Conservation (phyloP, 331 rosid species). For the Acacia concinna region DNA sequence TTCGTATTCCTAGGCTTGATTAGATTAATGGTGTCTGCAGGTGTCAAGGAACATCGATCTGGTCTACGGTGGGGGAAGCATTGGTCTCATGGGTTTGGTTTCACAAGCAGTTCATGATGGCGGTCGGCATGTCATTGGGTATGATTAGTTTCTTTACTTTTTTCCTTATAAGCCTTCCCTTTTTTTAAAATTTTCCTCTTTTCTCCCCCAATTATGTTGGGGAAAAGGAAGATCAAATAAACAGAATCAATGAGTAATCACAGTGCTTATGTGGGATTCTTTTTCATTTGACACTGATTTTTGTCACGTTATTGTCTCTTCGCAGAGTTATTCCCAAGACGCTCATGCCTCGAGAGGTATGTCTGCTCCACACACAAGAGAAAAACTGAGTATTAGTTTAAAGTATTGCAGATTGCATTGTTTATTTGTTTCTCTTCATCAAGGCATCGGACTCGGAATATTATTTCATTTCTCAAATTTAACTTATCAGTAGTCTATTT, state of each 20-base stretch:
- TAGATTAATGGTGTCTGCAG: constrained; percentile 43
- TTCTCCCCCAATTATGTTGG: constrained; percentile 27
- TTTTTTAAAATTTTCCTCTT: constrained; percentile 24
- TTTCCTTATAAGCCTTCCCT: background rate
- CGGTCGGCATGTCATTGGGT: constrained; percentile 99
- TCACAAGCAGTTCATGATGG: constrained; percentile 99
- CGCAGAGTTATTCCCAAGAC: constrained; percentile 99
- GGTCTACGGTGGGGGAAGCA: constrained; percentile 99
- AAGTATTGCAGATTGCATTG: constrained; percentile 16
- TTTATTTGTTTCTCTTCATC: constrained; percentile 30
- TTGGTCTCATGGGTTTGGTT: constrained; percentile 97
- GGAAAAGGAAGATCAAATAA: constrained; percentile 31
- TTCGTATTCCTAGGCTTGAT: constrained; percentile 34
- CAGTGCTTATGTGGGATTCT: constrained; percentile 35
- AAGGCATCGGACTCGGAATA: too few species aligned
- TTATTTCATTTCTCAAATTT: too few species aligned
- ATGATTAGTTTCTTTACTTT: constrained; percentile 1
- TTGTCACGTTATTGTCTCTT: constrained; percentile 73
- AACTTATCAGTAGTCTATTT: too few species aligned
- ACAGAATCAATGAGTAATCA: constrained; percentile 43
- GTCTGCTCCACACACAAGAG: constrained; percentile 44
- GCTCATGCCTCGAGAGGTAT: constrained; percentile 99
- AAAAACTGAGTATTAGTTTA: constrained; percentile 46
- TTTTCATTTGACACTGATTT: constrained; percentile 45
- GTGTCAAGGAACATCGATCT: constrained; percentile 95